Evolutionary conservation across 495 filamentous ascomycete genomes (phyloP), one percentile per base, ranked within the genome.

Genomic region (Neurospora sublineolata): DNA sequence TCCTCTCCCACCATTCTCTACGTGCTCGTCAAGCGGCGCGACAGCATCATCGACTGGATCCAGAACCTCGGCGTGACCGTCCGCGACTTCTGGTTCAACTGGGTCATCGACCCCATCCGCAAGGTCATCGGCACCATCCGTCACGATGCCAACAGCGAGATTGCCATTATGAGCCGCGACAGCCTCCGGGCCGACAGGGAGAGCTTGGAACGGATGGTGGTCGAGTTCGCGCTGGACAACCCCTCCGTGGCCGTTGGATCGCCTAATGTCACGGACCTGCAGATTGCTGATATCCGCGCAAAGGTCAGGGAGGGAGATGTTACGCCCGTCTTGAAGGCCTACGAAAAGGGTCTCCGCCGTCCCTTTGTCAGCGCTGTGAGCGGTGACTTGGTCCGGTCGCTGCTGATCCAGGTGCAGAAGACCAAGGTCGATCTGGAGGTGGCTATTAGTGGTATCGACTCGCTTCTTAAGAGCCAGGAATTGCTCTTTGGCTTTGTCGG

Each of bases 371-470:
- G 93, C 8, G 91, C 93, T 1, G 77, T 98, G 18, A 85, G 85
- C 58, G 95, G 95, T 23, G 94, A 97, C 77, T 82, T 99, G n/a
- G 83, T 97, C 67, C 89, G 95, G 68, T 91, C 95, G 30, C 86
- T 99, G 68, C 85, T 99, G 38, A 97, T 99, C 64, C 95, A 99
- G 78, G 89, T 99, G 64, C 95, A 99, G 78, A 99, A 98, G 84
- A 98, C 95, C 1, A 99, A 98, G 83, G 95, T 99, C 37, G 95
- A 99, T 75, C 91, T 98, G 10, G 95, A 99, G 80, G 89, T 99
- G 71, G 95, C 95, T 18, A 92, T 98, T 79, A 91, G 92, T 70
- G 95, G 95, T 16, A 98, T 99, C 70, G 93, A 99, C 80, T 83
- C 93, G 36, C 84, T 99, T 27, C 83, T 99, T 14, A 97, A 94